A percentile compares a stretch with the other conserved stretches of the same genome.
Evolutionary conservation across 345 rosid species (phyloP).

Genomic region (Populus simonii): DNA sequence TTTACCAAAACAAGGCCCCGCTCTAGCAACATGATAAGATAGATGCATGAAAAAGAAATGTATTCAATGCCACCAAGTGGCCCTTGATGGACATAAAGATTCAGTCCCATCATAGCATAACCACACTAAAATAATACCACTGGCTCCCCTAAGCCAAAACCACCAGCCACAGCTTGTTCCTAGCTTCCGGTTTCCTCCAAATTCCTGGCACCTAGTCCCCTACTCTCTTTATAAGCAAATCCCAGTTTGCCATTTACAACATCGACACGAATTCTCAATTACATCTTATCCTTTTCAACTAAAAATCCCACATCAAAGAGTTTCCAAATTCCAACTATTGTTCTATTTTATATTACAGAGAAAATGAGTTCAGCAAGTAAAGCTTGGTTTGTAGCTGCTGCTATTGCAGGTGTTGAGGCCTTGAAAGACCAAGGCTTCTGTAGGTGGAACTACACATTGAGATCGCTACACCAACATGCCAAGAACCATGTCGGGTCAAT

Average conservation of each 20-base stretch:
- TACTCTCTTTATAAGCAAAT: background rate
- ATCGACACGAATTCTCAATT: background rate
- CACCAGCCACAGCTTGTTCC: background rate
- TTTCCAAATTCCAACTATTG: background rate
- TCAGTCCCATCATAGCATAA: background rate
- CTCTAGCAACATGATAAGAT: background rate
- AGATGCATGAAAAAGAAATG: background rate
- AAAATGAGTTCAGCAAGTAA: slow-evolving; percentile 33
- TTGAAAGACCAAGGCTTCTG: slow-evolving; percentile 41
- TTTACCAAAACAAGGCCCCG: background rate
- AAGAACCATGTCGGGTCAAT: slow-evolving; percentile 19
- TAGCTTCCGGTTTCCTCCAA: background rate
- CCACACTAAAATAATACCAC: background rate
- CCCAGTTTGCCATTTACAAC: background rate
- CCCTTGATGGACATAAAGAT: background rate
- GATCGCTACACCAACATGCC: slow-evolving; percentile 19
- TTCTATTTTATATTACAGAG: background rate
- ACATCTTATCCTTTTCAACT: too few species aligned
- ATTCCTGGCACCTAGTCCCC: background rate
- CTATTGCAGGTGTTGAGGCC: slow-evolving; percentile 37
- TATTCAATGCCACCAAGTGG: background rate
- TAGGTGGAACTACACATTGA: slow-evolving; percentile 33
- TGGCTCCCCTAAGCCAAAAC: background rate
- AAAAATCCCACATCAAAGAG: background rate
- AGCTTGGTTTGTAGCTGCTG: slow-evolving; percentile 39